These are phyloP conservation scores for Ilyonectria destructans DNA, from an alignment of 2,329 filamentous ascomycete genomes.

Conservation along the genomic window DNA sequence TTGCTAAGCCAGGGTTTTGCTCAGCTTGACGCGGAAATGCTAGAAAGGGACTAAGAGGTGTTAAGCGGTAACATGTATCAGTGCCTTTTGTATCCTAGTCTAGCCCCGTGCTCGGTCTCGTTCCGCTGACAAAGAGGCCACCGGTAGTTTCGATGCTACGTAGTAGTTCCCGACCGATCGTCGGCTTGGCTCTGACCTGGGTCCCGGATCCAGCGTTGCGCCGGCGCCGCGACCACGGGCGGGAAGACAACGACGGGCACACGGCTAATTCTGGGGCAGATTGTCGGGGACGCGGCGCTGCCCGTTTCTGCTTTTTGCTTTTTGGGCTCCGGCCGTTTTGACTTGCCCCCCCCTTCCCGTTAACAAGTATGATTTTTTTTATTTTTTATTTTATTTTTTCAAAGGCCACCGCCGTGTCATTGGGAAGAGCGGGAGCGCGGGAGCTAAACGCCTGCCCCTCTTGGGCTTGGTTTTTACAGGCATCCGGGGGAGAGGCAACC, in stretches of 20 bases:
- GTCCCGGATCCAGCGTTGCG: neutral
- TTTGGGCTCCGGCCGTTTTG: constrained; percentile 12
- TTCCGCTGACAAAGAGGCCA: constrained; percentile 25
- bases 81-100: constrained; percentile 25
- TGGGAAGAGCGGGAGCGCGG: constrained; percentile 23
- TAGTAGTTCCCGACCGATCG: constrained; percentile 10
- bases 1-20: constrained; percentile 8
- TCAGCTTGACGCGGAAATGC: constrained; percentile 11
- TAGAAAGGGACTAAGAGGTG: constrained; percentile 26
- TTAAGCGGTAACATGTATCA: constrained; percentile 22
- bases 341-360: constrained; percentile 16
- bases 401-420: constrained; percentile 1
- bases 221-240: neutral
- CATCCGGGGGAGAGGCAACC: neutral
- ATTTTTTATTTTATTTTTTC: neutral
- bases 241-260: constrained; percentile 11
- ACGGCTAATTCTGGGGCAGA: constrained; percentile 20
- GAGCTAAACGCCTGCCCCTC: constrained; percentile 11
- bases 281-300: constrained; percentile 1
- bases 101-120: constrained; percentile 15
- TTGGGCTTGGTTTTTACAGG: constrained; percentile 15
- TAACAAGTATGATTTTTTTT: constrained; percentile 13
- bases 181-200: neutral
- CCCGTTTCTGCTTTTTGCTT: constrained; percentile 11
- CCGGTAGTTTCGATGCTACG: neutral